Base-by-base conservation (phyloP, 768 basidiomycete species). In the Termitomyces sp. region DNA sequence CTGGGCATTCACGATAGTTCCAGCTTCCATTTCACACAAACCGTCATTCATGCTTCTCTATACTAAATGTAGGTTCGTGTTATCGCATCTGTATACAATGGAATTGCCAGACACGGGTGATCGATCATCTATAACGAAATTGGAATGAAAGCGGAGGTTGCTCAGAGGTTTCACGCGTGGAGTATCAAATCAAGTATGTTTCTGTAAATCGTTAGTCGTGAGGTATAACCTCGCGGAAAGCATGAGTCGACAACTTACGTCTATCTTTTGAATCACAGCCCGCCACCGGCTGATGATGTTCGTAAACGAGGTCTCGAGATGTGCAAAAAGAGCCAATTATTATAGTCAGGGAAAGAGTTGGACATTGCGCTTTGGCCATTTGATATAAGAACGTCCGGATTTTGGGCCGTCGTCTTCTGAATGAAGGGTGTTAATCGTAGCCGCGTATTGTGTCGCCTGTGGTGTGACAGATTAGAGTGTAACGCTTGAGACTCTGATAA, bases 221-320 rank as follows among this genome's bases (percentile, higher is more conserved):
- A 7, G 14, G 16, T 37, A 25, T 37, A 23, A 40, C 35, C 37
- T 23, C 21, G 37, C 49, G 25, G 35, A 23, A 48, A 23, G 51
- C 32, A 52, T n/a, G 23, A 55, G 7, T 44, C 30, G 28, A 34
- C 48, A 25, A 40, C 43, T 45, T 32, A 49, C 50, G 44, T 54
- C 16, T 32, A 14, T 27, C 39, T 23, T n/a, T 44, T 21, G 37
- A 52, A 59, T 58, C 54, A 68, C 48, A 66, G 55, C 21, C 66
- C 65, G 44, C 67, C 68, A 14, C 64, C 60, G 52, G 67, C 67
- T 41, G 67, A 69, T 37, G 63, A 46, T 27, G 67, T 64, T 53
- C 68, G 63, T 47, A 60, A 39, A 52, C 64, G 64, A 45, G 57
- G 59, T 53, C 56, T 58, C 43, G 58, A 56, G 27, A 50, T 46